phyloP scores from a whole-genome alignment of 768 basidiomycete species.

The Auricularia sp. region DNA sequence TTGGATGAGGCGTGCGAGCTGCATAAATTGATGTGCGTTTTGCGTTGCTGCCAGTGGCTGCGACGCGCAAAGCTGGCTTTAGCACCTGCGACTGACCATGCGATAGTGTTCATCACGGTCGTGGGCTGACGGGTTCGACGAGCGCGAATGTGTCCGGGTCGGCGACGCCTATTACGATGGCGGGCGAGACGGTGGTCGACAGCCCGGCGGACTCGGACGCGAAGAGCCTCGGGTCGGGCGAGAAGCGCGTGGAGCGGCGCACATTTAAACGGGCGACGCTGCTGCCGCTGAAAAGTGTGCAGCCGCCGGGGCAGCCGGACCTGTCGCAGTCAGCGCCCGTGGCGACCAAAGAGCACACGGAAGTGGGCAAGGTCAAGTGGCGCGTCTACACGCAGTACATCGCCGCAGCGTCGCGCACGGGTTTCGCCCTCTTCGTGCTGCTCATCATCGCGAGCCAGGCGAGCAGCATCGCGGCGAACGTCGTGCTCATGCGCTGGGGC shows the following conservation, averaged over 20 bases:
- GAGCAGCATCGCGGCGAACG: slow-evolving; percentile 46
- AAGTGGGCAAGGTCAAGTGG: slow-evolving; percentile 71
- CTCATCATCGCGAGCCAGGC: slow-evolving; percentile 47
- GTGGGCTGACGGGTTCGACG: slow-evolving; percentile 23
- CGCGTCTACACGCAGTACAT: slow-evolving; percentile 73
- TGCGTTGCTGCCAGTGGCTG: too few relatives aligned
- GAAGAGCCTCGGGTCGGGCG: not conserved
- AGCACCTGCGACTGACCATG: not conserved
- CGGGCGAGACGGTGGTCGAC: not conserved
- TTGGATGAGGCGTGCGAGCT: slow-evolving; percentile 54
- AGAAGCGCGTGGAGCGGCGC: slow-evolving; percentile 17
- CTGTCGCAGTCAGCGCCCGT: not conserved
- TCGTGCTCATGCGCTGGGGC: slow-evolving; percentile 72
- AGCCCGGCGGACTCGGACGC: not conserved
- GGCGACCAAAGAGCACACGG: slow-evolving; percentile 53
- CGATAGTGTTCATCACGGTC: slow-evolving; percentile 28
- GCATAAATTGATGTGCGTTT: slow-evolving; percentile 61
- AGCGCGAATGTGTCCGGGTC: slow-evolving; percentile 35
- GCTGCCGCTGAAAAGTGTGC: not conserved
- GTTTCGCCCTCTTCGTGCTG: slow-evolving; percentile 52
- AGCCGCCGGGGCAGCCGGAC: not conserved
- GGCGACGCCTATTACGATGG: slow-evolving; percentile 36
- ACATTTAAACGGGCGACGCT: not conserved
- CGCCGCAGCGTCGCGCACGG: slow-evolving; percentile 62
- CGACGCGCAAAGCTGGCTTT: too few relatives aligned